Percentiles rank a stretch among this genome's conserved stretches.
phyloP scores from a whole-genome alignment of 169 alveolate genomes.

The Eimeria tenella region DNA sequence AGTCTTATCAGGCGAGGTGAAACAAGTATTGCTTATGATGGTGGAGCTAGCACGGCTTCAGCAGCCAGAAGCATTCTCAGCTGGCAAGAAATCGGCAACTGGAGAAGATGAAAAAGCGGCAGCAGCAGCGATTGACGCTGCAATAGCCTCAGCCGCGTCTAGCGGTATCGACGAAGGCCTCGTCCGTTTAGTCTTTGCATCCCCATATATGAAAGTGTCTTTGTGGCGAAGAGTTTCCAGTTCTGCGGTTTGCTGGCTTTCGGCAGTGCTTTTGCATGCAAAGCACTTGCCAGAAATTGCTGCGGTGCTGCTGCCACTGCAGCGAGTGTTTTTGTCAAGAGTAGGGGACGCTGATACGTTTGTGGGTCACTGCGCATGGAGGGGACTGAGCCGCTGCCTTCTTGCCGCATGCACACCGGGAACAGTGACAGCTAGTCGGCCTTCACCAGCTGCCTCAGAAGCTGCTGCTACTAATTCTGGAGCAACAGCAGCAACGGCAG shows the following conservation, averaged over 20 bases:
- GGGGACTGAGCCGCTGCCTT: conserved; percentile 67
- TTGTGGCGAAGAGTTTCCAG: conserved; percentile 47
- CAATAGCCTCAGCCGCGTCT: conserved; percentile 30
- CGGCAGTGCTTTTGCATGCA: conserved; percentile 69
- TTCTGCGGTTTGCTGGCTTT: conserved; percentile 65
- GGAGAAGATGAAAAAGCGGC: conserved; percentile 64
- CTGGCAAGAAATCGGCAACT: conserved; percentile 50
- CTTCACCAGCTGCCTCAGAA: not conserved
- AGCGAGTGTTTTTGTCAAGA: conserved; percentile 53
- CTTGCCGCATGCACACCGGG: conserved; percentile 6
- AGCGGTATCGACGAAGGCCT: conserved; percentile 17
- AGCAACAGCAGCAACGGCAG: conserved; percentile 33
- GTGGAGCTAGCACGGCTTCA: conserved; percentile 62
- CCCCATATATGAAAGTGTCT: conserved; percentile 33
- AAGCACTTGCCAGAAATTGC: conserved; percentile 62
- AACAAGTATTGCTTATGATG: conserved; percentile 45
- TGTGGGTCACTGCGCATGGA: conserved; percentile 68
- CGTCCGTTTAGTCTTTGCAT: conserved; percentile 30
- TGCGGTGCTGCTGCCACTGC: conserved; percentile 53
- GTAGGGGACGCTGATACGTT: conserved; percentile 65
- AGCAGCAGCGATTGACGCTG: conserved; percentile 64
- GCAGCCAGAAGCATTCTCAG: conserved; percentile 41
- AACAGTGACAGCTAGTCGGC: not conserved
- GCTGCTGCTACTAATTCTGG: not conserved
- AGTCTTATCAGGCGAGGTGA: conserved; percentile 18